These are phyloP conservation scores for Amniculicola lignicola DNA, from an alignment of 495 filamentous ascomycete genomes.

Conservation along the genomic window DNA sequence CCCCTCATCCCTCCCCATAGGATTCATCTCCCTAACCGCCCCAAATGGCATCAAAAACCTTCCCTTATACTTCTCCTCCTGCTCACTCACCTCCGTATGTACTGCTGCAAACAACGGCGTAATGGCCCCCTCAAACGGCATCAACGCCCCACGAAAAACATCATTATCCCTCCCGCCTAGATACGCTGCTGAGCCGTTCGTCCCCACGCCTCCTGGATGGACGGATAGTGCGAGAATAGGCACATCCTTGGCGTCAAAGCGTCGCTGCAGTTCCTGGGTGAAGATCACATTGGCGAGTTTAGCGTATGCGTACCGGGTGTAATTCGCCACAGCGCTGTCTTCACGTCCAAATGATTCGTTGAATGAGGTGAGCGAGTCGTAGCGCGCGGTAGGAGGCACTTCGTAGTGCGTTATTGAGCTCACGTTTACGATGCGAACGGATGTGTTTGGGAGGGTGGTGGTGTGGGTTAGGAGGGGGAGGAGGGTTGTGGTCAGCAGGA, in stretches of 20 bases:
- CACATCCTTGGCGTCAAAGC: conserved; percentile 17
- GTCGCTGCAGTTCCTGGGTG: conserved; percentile 30
- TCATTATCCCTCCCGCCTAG: not conserved
- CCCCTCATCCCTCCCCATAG: conserved; percentile 8
- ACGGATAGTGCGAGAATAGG: conserved; percentile 22
- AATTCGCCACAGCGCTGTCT: not conserved
- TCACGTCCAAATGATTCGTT: not conserved
- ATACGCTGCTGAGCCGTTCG: conserved; percentile 3
- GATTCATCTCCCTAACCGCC: conserved; percentile 9
- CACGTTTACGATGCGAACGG: conserved; percentile 18
- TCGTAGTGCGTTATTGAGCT: conserved; percentile 1
- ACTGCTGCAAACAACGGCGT: conserved; percentile 29
- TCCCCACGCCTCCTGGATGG: conserved; percentile 29
- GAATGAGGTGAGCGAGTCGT: not conserved
- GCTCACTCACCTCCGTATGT: conserved; percentile 16
- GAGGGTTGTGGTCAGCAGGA: conserved; percentile 9
- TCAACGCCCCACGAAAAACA: not conserved
- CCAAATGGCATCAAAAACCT: conserved; percentile 22
- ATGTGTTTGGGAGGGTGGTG: not conserved
- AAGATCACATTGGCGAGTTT: conserved; percentile 34
- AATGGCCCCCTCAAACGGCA: conserved; percentile 17
- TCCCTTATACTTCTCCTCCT: conserved; percentile 21
- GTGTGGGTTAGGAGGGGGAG: conserved; percentile 16
- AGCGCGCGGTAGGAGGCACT: not conserved
- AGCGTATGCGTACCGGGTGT: conserved; percentile 15